Percentiles rank a stretch among this genome's conserved stretches.
Conservation (phyloP, 306 rosid species). For the Prunus salicina region DNA sequence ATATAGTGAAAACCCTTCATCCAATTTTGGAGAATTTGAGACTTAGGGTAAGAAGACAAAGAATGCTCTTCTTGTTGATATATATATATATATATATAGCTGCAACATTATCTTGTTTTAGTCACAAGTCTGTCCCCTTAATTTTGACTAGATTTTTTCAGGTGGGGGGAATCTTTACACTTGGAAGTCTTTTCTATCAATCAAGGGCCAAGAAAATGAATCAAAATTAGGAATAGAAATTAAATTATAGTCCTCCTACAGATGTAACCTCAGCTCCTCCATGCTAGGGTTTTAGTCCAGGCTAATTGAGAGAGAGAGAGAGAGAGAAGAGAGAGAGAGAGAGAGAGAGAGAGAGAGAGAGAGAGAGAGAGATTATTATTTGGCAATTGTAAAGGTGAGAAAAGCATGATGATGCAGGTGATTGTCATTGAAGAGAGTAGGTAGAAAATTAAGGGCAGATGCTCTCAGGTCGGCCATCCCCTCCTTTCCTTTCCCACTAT, state of each 20-base stretch:
- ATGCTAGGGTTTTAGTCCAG: not conserved
- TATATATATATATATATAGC: too few species aligned
- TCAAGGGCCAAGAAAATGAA: not conserved
- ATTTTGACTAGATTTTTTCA: too few species aligned
- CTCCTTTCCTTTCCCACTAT: not conserved
- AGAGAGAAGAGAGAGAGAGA: not conserved
- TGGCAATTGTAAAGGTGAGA: not conserved
- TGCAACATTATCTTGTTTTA: too few species aligned
- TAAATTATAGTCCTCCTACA: not conserved
- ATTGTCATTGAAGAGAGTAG: not conserved
- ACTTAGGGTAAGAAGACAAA: too few species aligned
- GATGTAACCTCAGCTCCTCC: not conserved
- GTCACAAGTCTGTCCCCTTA: too few species aligned
- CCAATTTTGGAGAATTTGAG: too few species aligned
- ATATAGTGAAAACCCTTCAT: too few species aligned
- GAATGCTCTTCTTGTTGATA: too few species aligned
- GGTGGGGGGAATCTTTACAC: too few species aligned
- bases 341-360: slow-evolving; percentile 18
- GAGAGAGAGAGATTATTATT: not conserved
- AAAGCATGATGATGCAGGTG: not conserved
- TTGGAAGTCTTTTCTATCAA: not conserved
- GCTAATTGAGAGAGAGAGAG: not conserved
- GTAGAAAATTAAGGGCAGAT: not conserved
- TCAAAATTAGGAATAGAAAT: too few species aligned
- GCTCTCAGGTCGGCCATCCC: not conserved